Evolutionary conservation across 129 eudicot genomes (phyloP).

Genomic region (Rutidosis leptorrhynchoides): DNA sequence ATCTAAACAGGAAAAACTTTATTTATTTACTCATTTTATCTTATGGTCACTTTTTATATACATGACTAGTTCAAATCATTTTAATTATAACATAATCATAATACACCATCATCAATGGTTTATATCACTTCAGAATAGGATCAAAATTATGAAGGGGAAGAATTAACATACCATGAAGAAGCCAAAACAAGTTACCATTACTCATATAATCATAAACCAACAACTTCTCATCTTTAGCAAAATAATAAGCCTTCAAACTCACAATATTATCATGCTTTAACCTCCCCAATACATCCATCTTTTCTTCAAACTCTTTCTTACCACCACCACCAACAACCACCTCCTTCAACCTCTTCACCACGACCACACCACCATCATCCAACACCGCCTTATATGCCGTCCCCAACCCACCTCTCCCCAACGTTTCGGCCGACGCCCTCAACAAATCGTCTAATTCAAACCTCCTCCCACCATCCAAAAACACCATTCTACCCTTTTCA

Average conservation of each 20-base stretch:
- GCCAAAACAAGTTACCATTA: constrained; percentile 85
- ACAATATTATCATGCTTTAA: constrained; percentile 69
- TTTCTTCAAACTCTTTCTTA: constrained; percentile 82
- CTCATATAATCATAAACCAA: constrained; percentile 77
- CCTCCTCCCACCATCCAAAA: constrained; percentile 63
- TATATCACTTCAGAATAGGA: neutral
- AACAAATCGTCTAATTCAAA: constrained; percentile 93
- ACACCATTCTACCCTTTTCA: constrained; percentile 87
- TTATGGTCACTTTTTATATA: too few relatives aligned
- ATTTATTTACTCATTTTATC: too few relatives aligned
- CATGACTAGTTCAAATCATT: too few relatives aligned
- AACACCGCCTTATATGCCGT: constrained; percentile 91
- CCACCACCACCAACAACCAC: constrained; percentile 45
- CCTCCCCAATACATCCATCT: constrained; percentile 85
- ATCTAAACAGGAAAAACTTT: too few relatives aligned
- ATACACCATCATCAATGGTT: neutral
- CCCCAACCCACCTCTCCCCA: constrained; percentile 93
- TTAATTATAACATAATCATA: too few relatives aligned
- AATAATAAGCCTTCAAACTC: constrained; percentile 76
- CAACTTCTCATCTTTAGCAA: constrained; percentile 85
- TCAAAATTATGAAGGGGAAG: neutral
- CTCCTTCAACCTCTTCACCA: constrained; percentile 89
- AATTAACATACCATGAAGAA: constrained; percentile 72
- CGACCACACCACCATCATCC: constrained; percentile 84
- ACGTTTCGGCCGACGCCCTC: constrained; percentile 92